Evolutionary conservation across 208 protist species (phyloP).

Genomic region (Strigomonas galati): DNA sequence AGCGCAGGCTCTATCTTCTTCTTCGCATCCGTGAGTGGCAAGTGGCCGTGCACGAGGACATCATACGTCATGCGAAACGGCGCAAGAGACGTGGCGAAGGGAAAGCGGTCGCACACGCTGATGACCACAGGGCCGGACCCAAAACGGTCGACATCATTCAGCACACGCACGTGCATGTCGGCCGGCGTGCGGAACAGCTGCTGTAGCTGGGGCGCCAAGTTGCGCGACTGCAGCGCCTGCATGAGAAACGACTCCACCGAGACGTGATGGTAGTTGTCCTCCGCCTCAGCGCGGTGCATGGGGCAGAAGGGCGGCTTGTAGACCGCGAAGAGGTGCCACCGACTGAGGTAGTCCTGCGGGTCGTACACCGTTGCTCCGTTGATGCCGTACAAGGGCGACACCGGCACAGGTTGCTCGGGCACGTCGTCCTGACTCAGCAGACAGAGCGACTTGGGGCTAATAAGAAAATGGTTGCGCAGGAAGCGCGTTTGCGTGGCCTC

Average conservation of each 20-base stretch:
- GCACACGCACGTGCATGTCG: constrained; percentile 62
- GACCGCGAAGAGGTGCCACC: constrained; percentile 62
- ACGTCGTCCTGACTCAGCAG: constrained; percentile 22
- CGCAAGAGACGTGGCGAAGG: constrained; percentile 41
- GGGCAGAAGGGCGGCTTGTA: constrained; percentile 91
- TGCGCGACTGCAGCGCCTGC: constrained; percentile 52
- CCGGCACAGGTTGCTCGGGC: background rate
- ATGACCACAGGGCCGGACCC: constrained; percentile 79
- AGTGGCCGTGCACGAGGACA: constrained; percentile 71
- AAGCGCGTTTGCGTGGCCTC: constrained; percentile 72
- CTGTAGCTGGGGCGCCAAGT: constrained; percentile 39
- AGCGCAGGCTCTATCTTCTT: constrained; percentile 1
- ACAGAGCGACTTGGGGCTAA: constrained; percentile 68
- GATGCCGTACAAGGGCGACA: background rate
- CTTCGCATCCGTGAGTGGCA: constrained; percentile 26
- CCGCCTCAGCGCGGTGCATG: constrained; percentile 64
- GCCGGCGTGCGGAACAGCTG: constrained; percentile 13
- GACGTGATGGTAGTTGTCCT: constrained; percentile 74
- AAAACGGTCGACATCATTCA: constrained; percentile 61
- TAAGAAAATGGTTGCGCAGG: constrained; percentile 73
- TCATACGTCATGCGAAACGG: constrained; percentile 69
- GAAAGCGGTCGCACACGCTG: constrained; percentile 38
- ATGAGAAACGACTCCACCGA: constrained; percentile 79
- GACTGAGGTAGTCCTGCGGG: constrained; percentile 28
- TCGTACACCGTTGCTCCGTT: constrained; percentile 23